Base-by-base conservation (phyloP, 1,139 yeast genomes). In the Candida gigantensis region DNA sequence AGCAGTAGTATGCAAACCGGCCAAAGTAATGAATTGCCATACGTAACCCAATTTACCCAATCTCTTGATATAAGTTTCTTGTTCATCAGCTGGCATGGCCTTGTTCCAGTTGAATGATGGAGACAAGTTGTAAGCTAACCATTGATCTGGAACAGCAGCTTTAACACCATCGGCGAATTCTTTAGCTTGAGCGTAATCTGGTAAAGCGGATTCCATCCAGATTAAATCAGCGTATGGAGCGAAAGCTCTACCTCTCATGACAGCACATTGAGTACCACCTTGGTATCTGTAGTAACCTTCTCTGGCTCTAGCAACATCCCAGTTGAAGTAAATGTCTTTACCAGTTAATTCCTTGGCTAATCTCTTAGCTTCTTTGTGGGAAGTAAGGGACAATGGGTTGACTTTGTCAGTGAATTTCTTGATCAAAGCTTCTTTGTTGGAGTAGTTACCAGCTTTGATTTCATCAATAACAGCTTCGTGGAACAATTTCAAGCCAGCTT, bases 151-250 rank as follows among this genome's bases (percentile, higher is more conserved):
- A 65, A 64, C 84, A 44, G 75, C 74, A 32, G 81, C 76, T 64
- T 82, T 82, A 53, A 89, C 95, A 57, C 97, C 97, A 28, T 81
- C 85, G 41, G 97, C 95, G 57, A 90, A 92, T 67, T 89, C 96
- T 68, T 84, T 79, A 49, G 97, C 97, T 72, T 92, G 97, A 44
- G 72, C 77, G 68, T 77, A 90, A 65, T 89, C 96, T 53, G 98
- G 97, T 51, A 87, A 79, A 65, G 94, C 92, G 46, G 96, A 85
- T 74, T 92, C 97, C 97, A 92, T 90, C 98, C 98, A 92, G 54
- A 90, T 84, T 72, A 92, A 76, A 67, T 92, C 98, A 40, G 95
- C 89, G 65, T 84, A 90, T 49, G 97, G 97, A 42, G 96, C 90
- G 62, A 76, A 92, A 28, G 96, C 95, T 60, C 96, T 82, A 50